Percentiles rank a stretch among this genome's conserved stretches.
Evolutionary conservation across 2,329 filamentous ascomycete genomes (phyloP).

Genomic region (Colletotrichum chlorophyti): DNA sequence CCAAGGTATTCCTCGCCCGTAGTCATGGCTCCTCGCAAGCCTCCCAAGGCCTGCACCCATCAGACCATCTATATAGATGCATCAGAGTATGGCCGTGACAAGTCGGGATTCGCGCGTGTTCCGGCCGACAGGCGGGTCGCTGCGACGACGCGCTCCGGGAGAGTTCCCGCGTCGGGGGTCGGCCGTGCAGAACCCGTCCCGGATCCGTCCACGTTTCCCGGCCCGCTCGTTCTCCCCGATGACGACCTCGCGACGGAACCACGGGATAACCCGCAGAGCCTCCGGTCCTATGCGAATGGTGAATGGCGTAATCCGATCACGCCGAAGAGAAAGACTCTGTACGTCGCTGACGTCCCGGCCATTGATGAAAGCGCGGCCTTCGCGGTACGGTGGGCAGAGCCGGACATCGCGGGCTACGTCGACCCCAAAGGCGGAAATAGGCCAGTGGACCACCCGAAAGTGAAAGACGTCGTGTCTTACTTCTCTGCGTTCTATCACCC

Average conservation of each 20-base stretch:
- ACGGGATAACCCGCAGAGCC: constrained; percentile 56
- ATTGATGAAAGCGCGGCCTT: constrained; percentile 42
- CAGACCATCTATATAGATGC: constrained; percentile 4
- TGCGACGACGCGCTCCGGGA: constrained; percentile 37
- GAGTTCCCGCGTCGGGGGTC: too few relatives aligned
- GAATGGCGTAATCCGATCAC: constrained; percentile 58
- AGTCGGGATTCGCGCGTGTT: constrained; percentile 36
- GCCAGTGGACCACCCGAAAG: constrained; percentile 30
- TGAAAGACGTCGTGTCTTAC: constrained; percentile 43
- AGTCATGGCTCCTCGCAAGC: constrained; percentile 5
- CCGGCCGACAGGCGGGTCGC: constrained; percentile 36
- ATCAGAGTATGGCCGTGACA: not conserved
- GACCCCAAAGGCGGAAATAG: constrained; percentile 16
- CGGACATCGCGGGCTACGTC: constrained; percentile 25
- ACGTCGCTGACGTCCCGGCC: constrained; percentile 55
- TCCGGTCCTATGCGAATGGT: constrained; percentile 55
- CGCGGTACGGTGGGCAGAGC: constrained; percentile 51
- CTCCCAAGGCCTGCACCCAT: constrained; percentile 9
- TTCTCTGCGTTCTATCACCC: constrained; percentile 59
- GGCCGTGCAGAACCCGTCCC: too few relatives aligned
- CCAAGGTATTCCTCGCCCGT: not conserved
- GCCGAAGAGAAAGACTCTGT: constrained; percentile 53
- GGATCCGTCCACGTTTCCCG: constrained; percentile 55
- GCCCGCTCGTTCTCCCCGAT: constrained; percentile 63
- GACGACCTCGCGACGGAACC: constrained; percentile 65